Percentiles rank a stretch among this genome's conserved stretches.
These are phyloP conservation scores for Globisporangium okanoganense DNA, from an alignment of 352 stramenopile genomes.

Conservation along the genomic window DNA sequence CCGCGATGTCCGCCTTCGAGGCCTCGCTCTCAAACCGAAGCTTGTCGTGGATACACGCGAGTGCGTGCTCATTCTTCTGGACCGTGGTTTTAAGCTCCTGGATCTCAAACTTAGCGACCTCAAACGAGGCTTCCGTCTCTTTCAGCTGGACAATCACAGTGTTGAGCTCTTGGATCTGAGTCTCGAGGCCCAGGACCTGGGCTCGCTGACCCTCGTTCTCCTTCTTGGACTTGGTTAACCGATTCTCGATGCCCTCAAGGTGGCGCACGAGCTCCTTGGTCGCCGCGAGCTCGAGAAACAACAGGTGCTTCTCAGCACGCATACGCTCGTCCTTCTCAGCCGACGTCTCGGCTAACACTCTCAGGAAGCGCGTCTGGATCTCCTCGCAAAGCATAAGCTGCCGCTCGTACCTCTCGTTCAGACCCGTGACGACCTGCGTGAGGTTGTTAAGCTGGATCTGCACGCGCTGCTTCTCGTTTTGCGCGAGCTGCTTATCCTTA, in stretches of 20 bases:
- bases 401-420: conserved; percentile 35
- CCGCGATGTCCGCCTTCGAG: background rate
- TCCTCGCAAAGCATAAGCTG: conserved; percentile 47
- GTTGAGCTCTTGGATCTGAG: conserved; percentile 1
- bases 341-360: conserved; percentile 25
- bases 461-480: conserved; percentile 34
- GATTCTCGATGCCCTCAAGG: conserved; percentile 34
- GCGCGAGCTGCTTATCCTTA: conserved; percentile 29
- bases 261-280: conserved; percentile 37
- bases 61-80: conserved; percentile 4
- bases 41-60: conserved; percentile 12
- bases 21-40: conserved; percentile 7
- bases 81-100: conserved; percentile 9
- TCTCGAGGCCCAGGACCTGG: background rate
- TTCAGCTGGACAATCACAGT: background rate
- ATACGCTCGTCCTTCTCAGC: conserved; percentile 45
- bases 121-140: background rate
- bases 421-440: conserved; percentile 17
- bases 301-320: conserved; percentile 37
- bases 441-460: conserved; percentile 57
- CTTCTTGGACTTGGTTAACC: conserved; percentile 15
- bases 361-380: conserved; percentile 28
- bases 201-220: conserved; percentile 10
- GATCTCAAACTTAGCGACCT: conserved; percentile 1
- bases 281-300: conserved; percentile 39